Base-by-base conservation (phyloP, 108 stramenopile genomes). In the Nitzschia sp. region DNA sequence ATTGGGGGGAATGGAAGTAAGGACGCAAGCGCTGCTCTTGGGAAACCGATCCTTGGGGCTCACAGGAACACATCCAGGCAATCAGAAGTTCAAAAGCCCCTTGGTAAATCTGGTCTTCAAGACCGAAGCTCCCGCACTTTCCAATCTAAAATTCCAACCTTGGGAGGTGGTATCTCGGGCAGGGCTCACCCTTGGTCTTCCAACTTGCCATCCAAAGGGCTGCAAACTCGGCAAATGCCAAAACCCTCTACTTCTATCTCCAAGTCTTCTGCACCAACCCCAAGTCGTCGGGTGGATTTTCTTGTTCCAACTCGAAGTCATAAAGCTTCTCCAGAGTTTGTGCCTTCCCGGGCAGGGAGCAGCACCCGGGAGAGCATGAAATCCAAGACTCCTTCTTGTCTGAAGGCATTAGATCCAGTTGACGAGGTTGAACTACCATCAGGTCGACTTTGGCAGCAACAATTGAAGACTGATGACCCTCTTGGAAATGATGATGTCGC, bases 341-440 rank as follows among this genome's bases (percentile, higher is more conserved):
- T 50, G 48, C 11, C 53, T 54, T 9, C 22, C 6, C 7, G 22
- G 11, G 53, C 53, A 2, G 7, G 25, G 1, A 22, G 2, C 20
- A 3, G 7, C 2, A 12, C 6, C 22, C 22, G 20, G 20, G 53
- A 12, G 21, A 12, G 6, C 11, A 2, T 24, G 11, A 54, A 54
- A 54, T 2, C 48, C 1, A 54, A 20, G 22, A 22, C 53, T 1
- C 5, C 53, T 20, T 24, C 53, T 12, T 24, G 25, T 24, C 6
- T 54, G 37, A 58, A 11, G 41, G 34, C 15, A 12, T 29, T 41
- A 3, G 65, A 60, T 53, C 43, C 73, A 39, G 66, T 75, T 24
- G 65, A 66, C 21, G 75, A 76, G 41, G 67, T 78, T 8, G 77
- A 78, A 51, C 53, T 72, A 2, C 66, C 77, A 19, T 71, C 77